phyloP scores from a whole-genome alignment of 2,329 filamentous ascomycete genomes.

The Hansfordia pulvinata region DNA sequence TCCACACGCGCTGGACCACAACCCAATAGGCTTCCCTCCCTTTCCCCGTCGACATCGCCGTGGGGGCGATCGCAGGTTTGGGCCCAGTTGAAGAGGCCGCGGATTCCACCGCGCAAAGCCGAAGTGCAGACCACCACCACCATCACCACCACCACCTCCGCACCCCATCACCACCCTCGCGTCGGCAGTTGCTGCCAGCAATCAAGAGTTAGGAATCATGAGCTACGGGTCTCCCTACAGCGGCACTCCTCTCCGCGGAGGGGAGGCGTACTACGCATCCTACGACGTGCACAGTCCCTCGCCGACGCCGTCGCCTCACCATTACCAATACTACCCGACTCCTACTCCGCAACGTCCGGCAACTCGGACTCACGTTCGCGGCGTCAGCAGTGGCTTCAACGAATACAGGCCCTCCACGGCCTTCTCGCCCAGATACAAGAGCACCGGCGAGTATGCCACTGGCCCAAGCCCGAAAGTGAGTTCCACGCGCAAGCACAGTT shows the following conservation, averaged over 20 bases:
- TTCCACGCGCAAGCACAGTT: conserved; percentile 24
- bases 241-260: conserved; percentile 25
- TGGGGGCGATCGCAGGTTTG: conserved; percentile 2
- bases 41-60: conserved; percentile 5
- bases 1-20: conserved; percentile 4
- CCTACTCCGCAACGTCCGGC: conserved; percentile 37
- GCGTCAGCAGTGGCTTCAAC: conserved; percentile 25
- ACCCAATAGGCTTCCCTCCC: conserved; percentile 5
- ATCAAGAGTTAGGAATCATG: conserved; percentile 23
- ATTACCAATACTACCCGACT: conserved; percentile 30
- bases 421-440: conserved; percentile 49
- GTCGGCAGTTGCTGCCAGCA: conserved; percentile 12
- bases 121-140: too few relatives aligned
- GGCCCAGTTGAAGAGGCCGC: conserved; percentile 9
- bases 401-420: conserved; percentile 30
- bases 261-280: conserved; percentile 36
- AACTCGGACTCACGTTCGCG: conserved; percentile 36
- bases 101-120: too few relatives aligned
- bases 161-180: too few relatives aligned
- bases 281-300: conserved; percentile 39
- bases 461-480: conserved; percentile 43
- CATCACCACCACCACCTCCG: too few relatives aligned
- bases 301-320: conserved; percentile 42
- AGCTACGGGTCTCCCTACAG: conserved; percentile 29
- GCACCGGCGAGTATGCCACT: conserved; percentile 49